Base-by-base conservation (phyloP, 352 stramenopile genomes). In the Elongisporangium prolatum region DNA sequence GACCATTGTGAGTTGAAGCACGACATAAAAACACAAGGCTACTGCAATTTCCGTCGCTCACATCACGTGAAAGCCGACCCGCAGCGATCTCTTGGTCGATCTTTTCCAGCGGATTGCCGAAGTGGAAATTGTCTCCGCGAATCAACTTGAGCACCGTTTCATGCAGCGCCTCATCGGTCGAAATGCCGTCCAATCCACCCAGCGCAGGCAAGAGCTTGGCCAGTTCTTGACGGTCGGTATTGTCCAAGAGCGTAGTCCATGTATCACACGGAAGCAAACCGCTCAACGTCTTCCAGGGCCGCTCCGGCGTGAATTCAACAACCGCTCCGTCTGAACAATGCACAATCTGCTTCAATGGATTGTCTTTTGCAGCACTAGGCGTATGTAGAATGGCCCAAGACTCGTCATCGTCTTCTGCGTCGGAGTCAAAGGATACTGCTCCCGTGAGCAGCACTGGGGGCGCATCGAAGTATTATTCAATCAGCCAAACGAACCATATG, bases 251-350 rank as follows among this genome's bases (percentile, higher is more conserved):
- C 48, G 18, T 52, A 8, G 21, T 52, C 48, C 48, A 52, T 21
- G 48, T 21, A 52, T 52, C 48, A 7, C 8, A 21, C 48, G 48
- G 48, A 52, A 52, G 21, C 48, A 52, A 21, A 52, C 48, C 48
- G 48, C 18, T 25, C 16, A 52, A 17, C 11, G 8, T 25, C 48
- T 52, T 52, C 21, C 20, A 52, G 7, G 21, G 20, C 20, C 17
- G 7, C 21, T 52, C 48, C 2, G 21, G 20, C 21, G 48, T 21
- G 18, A 52, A 52, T 13, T 52, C 21, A 17, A 52, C 21, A 17
- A 21, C 9, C 48, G 14, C 9, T 10, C 13, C 21, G 7, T 25
- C 21, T 3, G 48, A 52, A 17, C 48, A 52, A 17, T 25, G 4
- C 9, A 13, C 9, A 10, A 52, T 21, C 48, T 25, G 21, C 48